Evolutionary conservation across 768 basidiomycete genomes (phyloP).

Genomic region (Lactarius deliciosus): DNA sequence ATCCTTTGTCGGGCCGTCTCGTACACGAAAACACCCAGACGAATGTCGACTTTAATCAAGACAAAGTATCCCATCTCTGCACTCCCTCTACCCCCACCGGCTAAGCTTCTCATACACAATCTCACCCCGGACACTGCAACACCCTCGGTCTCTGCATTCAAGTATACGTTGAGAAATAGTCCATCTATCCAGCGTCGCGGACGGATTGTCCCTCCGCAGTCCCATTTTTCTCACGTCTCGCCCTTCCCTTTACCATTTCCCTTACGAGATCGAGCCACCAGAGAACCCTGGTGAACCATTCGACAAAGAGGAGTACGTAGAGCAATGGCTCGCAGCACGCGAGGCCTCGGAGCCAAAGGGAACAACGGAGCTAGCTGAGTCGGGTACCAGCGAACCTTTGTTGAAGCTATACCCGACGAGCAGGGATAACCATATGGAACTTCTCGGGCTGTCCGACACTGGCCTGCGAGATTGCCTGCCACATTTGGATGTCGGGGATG

Average conservation of each 20-base stretch:
- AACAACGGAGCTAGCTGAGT: constrained; percentile 29
- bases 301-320: constrained; percentile 66
- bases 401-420: constrained; percentile 50
- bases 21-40: neutral
- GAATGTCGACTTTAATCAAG: constrained; percentile 28
- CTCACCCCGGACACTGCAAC: constrained; percentile 61
- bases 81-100: constrained; percentile 49
- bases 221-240: constrained; percentile 79
- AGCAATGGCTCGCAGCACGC: constrained; percentile 68
- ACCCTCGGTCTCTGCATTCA: constrained; percentile 52
- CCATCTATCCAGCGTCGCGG: constrained; percentile 74
- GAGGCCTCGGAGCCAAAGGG: constrained; percentile 51
- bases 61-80: constrained; percentile 48
- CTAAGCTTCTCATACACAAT: constrained; percentile 44
- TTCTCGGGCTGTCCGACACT: constrained; percentile 72
- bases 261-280: constrained; percentile 66
- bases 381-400: constrained; percentile 34
- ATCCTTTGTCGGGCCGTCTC: neutral
- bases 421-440: constrained; percentile 52
- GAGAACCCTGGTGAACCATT: constrained; percentile 47
- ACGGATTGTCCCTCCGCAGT: constrained; percentile 52
- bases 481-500: constrained; percentile 83
- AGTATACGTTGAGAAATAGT: constrained; percentile 46
- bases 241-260: constrained; percentile 86
- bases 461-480: constrained; percentile 78